Percentiles rank a stretch among this genome's conserved stretches.
Evolutionary conservation across 2,329 filamentous ascomycete genomes (phyloP).

Genomic region (Thelonectria olida): DNA sequence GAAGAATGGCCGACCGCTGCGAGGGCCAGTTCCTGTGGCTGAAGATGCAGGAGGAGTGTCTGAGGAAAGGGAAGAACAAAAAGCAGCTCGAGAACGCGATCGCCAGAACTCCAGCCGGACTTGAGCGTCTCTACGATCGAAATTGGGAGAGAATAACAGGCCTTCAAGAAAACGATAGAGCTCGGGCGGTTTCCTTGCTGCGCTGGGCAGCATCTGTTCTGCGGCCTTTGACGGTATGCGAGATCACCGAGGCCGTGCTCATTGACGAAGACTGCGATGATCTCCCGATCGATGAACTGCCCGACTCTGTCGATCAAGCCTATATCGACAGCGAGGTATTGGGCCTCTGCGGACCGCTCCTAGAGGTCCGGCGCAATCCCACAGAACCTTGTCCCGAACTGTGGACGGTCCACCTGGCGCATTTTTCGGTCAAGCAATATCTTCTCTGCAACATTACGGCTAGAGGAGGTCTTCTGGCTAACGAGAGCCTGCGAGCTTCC

Average conservation of each 20-base stretch:
- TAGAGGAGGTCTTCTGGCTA: background rate
- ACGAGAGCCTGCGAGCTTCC: background rate
- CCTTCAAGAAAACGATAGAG: background rate
- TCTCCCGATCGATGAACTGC: background rate
- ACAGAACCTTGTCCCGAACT: background rate
- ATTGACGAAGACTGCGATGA: background rate
- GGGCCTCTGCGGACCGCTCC: background rate
- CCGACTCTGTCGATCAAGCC: background rate
- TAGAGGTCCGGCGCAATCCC: background rate
- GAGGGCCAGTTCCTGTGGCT: conserved; percentile 48
- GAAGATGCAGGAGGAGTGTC: conserved; percentile 38
- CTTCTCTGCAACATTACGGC: background rate
- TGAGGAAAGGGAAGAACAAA: conserved; percentile 38
- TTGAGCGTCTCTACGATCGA: conserved; percentile 42
- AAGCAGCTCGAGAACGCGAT: conserved; percentile 42
- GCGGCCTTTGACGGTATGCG: conserved; percentile 18
- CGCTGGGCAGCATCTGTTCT: conserved; percentile 41
- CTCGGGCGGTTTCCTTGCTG: conserved; percentile 41
- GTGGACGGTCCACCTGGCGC: background rate
- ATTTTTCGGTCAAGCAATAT: conserved; percentile 4
- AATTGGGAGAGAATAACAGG: conserved; percentile 40
- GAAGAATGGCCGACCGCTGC: conserved; percentile 38
- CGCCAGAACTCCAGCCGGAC: conserved; percentile 38
- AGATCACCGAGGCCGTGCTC: conserved; percentile 6
- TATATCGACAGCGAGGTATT: background rate